Conservation (phyloP, 495 filamentous ascomycete species). For the Aspergillus avenaceus region DNA sequence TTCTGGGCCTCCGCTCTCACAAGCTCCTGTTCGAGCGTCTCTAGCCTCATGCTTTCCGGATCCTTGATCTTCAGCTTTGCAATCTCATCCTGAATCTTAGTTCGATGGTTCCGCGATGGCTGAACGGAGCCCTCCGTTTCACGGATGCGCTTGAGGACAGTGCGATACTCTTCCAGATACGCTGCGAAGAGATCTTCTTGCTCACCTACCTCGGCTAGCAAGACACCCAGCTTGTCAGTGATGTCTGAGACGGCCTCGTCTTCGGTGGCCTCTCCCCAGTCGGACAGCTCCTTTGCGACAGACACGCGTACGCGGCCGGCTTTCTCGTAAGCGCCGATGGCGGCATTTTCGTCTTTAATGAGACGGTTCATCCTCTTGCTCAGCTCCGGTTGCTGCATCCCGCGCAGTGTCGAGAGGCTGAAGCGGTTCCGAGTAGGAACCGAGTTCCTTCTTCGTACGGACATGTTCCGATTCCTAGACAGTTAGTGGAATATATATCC, state of each 20-base stretch:
- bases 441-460: conserved; percentile 48
- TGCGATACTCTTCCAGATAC: conserved; percentile 77
- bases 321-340: conserved; percentile 75
- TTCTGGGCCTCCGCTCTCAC: conserved; percentile 93
- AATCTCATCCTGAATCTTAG: conserved; percentile 87
- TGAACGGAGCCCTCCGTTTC: conserved; percentile 93
- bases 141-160: conserved; percentile 79
- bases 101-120: conserved; percentile 78
- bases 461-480: conserved; percentile 56
- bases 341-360: conserved; percentile 86
- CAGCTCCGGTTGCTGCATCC: conserved; percentile 76
- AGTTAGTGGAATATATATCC: background rate
- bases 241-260: conserved; percentile 87
- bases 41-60: conserved; percentile 68
- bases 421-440: conserved; percentile 56
- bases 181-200: conserved; percentile 87
- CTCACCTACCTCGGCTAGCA: conserved; percentile 85
- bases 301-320: conserved; percentile 77
- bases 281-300: conserved; percentile 86
- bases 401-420: conserved; percentile 77
- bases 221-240: conserved; percentile 88
- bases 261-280: conserved; percentile 87
- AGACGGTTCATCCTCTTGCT: conserved; percentile 80
- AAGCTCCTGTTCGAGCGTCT: conserved; percentile 89
- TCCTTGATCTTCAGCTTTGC: conserved; percentile 85